Conservation (phyloP, 345 rosid species). For the Durio zibethinus region DNA sequence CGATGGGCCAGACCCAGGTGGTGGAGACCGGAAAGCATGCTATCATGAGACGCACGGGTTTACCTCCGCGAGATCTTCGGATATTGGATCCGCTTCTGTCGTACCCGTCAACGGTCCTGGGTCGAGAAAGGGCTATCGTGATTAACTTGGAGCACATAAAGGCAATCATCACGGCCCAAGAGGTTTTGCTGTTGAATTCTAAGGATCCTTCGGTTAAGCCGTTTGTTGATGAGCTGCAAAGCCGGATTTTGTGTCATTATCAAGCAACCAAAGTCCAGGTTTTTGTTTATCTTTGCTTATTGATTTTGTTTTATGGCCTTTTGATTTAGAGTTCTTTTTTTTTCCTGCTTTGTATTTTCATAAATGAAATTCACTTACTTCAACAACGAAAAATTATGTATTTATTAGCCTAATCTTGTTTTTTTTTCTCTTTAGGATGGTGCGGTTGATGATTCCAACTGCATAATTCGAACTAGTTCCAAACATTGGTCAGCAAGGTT, state of each 20-base stretch:
- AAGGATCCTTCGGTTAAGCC: constrained; percentile 78
- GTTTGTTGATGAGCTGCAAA: constrained; percentile 67
- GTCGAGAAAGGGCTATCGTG: constrained; percentile 86
- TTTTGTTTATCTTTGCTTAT: too few species aligned
- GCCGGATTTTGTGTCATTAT: constrained; percentile 53
- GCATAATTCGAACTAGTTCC: constrained; percentile 35
- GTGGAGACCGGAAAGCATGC: constrained; percentile 76
- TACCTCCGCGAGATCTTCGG: constrained; percentile 87
- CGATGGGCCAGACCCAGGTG: constrained; percentile 47
- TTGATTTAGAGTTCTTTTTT: neutral
- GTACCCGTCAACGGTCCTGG: constrained; percentile 81
- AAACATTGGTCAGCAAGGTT: constrained; percentile 30
- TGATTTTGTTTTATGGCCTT: neutral
- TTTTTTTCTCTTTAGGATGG: too few species aligned
- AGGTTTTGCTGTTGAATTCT: constrained; percentile 76
- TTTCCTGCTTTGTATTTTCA: neutral
- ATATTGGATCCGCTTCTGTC: constrained; percentile 86
- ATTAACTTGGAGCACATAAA: constrained; percentile 95
- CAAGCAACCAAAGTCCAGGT: constrained; percentile 66
- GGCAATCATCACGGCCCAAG: constrained; percentile 89
- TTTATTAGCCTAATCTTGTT: neutral
- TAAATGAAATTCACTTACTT: too few species aligned
- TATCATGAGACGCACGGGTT: constrained; percentile 92
- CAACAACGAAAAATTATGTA: too few species aligned
- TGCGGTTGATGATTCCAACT: constrained; percentile 38